A percentile compares a stretch with the other conserved stretches of the same genome.
phyloP scores from a whole-genome alignment of 164 flowering plant species.

The Dillenia turbinata region DNA sequence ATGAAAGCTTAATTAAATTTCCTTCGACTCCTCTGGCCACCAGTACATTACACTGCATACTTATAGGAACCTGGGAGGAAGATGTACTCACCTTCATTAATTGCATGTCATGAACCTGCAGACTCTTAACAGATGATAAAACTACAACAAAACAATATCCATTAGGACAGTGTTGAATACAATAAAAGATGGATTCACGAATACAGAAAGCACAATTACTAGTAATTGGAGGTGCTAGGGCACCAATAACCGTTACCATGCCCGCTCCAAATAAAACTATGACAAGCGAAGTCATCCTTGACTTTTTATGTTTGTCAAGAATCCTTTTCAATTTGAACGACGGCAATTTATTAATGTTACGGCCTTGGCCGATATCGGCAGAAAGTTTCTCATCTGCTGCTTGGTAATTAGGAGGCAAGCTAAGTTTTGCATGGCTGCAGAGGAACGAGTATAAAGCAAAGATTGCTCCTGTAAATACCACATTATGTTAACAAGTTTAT shows the following conservation, averaged over 20 bases:
- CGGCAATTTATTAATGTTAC: conserved; percentile 14
- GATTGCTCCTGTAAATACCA: conserved; percentile 48
- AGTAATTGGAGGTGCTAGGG: conserved; percentile 67
- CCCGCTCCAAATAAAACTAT: conserved; percentile 56
- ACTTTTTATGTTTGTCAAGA: conserved; percentile 49
- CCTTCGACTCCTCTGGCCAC: not conserved
- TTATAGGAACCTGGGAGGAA: not conserved
- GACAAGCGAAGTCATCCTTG: conserved; percentile 44
- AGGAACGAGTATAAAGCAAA: conserved; percentile 68
- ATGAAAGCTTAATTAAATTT: too few species aligned
- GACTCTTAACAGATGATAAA: conserved; percentile 58
- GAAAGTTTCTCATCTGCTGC: conserved; percentile 75
- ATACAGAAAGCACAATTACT: conserved; percentile 27
- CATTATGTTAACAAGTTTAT: conserved; percentile 6
- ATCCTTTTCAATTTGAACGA: conserved; percentile 35
- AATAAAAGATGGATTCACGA: not conserved
- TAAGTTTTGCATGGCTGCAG: conserved; percentile 57
- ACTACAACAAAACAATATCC: conserved; percentile 35
- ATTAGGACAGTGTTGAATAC: not conserved
- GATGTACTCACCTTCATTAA: conserved; percentile 35
- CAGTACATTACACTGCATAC: too few species aligned
- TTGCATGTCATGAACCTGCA: conserved; percentile 26
- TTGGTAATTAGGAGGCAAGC: conserved; percentile 65
- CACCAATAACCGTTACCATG: conserved; percentile 52
- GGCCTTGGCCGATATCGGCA: conserved; percentile 33